These are phyloP conservation scores for Leccinum pachyderme DNA, from an alignment of 1,284 basidiomycete species.

Conservation along the genomic window DNA sequence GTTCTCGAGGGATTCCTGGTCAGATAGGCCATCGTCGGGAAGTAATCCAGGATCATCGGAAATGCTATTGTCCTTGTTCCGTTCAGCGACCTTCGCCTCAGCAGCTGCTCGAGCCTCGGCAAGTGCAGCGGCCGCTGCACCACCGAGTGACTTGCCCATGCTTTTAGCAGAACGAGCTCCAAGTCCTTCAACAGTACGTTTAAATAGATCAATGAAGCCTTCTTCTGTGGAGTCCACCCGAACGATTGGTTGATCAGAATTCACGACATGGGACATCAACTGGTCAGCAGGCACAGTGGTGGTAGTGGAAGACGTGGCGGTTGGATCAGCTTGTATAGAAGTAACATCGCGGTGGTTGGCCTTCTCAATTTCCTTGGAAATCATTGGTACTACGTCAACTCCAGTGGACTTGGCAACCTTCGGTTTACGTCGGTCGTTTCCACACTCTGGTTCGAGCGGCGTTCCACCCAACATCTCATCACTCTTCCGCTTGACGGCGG, in stretches of 20 bases:
- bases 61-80: constrained; percentile 48
- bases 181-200: constrained; percentile 64
- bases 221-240: constrained; percentile 31
- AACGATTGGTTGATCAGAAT: constrained; percentile 14
- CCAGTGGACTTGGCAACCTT: constrained; percentile 50
- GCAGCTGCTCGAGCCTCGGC: constrained; percentile 71
- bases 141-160: constrained; percentile 60
- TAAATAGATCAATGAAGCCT: constrained; percentile 59
- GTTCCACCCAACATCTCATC: constrained; percentile 45
- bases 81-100: constrained; percentile 65
- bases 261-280: constrained; percentile 13
- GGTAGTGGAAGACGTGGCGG: neutral
- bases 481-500: constrained; percentile 64
- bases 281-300: neutral
- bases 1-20: constrained; percentile 13
- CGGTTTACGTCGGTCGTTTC: constrained; percentile 42
- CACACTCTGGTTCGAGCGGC: constrained; percentile 15
- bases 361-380: constrained; percentile 20
- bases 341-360: neutral
- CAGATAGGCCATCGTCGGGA: constrained; percentile 6
- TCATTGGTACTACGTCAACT: constrained; percentile 34
- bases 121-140: constrained; percentile 54
- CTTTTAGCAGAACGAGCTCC: constrained; percentile 63
- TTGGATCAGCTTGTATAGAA: constrained; percentile 9
- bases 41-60: constrained; percentile 27